These are phyloP conservation scores for Wickerhamiella azymoides DNA, from an alignment of 805 yeast species.

Conservation along the genomic window DNA sequence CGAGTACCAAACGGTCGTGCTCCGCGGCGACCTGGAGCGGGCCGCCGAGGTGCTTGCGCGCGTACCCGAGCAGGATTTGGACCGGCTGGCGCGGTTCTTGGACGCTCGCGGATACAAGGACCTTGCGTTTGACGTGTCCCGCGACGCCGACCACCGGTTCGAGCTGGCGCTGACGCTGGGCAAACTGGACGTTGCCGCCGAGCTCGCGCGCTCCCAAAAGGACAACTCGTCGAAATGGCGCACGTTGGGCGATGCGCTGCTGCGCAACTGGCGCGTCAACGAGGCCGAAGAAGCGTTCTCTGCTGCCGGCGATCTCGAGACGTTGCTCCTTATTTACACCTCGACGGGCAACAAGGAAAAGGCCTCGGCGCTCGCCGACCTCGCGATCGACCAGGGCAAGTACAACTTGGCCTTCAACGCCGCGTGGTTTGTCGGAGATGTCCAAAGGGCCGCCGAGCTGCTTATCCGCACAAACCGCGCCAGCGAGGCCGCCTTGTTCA, in stretches of 20 bases:
- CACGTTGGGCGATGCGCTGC: constrained; percentile 75
- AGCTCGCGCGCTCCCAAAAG: constrained; percentile 32
- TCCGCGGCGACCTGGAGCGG: constrained; percentile 86
- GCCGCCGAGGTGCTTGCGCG: constrained; percentile 44
- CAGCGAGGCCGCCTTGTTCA: constrained; percentile 77
- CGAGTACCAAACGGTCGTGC: constrained; percentile 89
- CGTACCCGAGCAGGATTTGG: constrained; percentile 46
- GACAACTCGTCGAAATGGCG: constrained; percentile 58
- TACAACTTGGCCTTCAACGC: constrained; percentile 86
- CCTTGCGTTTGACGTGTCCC: constrained; percentile 70
- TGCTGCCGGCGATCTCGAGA: constrained; percentile 67
- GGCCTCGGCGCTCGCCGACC: constrained; percentile 47
- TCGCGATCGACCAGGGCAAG: constrained; percentile 60
- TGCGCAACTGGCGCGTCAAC: constrained; percentile 62
- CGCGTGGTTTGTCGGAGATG: constrained; percentile 73
- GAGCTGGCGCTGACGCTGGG: constrained; percentile 74
- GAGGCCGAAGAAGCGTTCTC: constrained; percentile 70
- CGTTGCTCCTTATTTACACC: constrained; percentile 68
- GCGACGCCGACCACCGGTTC: constrained; percentile 81
- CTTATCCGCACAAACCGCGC: constrained; percentile 53
- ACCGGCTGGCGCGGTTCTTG: constrained; percentile 78
- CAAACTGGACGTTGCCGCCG: constrained; percentile 56
- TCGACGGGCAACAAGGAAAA: constrained; percentile 59
- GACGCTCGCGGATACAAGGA: constrained; percentile 84
- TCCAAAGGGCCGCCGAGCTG: constrained; percentile 46